phyloP scores from a whole-genome alignment of 2,329 filamentous ascomycete genomes.

The Colletotrichum musicola region DNA sequence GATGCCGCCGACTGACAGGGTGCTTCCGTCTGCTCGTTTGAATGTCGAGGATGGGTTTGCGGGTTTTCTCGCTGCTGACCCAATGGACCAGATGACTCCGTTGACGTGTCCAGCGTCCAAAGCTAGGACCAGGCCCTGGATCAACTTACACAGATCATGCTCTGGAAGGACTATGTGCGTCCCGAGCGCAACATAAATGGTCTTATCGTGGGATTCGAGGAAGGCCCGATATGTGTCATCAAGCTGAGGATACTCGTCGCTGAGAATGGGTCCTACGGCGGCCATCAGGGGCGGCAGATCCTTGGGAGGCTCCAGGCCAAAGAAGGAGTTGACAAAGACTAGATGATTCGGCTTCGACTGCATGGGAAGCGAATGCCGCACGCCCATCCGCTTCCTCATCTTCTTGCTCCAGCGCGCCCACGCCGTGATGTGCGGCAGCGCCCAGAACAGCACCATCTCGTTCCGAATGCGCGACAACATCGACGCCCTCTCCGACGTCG shows the following conservation, averaged over 20 bases:
- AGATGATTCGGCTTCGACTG: conserved; percentile 55
- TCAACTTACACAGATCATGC: conserved; percentile 47
- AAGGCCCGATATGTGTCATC: conserved; percentile 46
- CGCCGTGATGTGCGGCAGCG: conserved; percentile 44
- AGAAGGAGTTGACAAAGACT: conserved; percentile 58
- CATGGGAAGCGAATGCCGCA: conserved; percentile 46
- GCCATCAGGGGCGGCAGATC: conserved; percentile 56
- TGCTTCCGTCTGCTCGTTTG: not conserved
- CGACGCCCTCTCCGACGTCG: conserved; percentile 55
- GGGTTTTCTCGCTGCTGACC: not conserved
- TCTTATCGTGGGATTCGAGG: conserved; percentile 46
- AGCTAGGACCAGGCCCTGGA: conserved; percentile 45
- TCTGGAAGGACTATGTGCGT: conserved; percentile 53
- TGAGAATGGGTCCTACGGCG: conserved; percentile 55
- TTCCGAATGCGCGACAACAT: conserved; percentile 52
- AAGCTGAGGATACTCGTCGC: conserved; percentile 50
- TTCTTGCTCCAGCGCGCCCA: conserved; percentile 43
- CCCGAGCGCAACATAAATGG: conserved; percentile 56
- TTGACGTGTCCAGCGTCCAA: conserved; percentile 37
- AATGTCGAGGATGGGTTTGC: not conserved
- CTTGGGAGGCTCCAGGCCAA: conserved; percentile 55
- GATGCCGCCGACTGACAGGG: conserved; percentile 42
- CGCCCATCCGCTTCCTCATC: conserved; percentile 51
- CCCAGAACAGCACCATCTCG: conserved; percentile 44
- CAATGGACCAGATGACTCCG: conserved; percentile 18